phyloP scores from a whole-genome alignment of 2,329 filamentous ascomycete species.

The Chaetomiaceae sp. region DNA sequence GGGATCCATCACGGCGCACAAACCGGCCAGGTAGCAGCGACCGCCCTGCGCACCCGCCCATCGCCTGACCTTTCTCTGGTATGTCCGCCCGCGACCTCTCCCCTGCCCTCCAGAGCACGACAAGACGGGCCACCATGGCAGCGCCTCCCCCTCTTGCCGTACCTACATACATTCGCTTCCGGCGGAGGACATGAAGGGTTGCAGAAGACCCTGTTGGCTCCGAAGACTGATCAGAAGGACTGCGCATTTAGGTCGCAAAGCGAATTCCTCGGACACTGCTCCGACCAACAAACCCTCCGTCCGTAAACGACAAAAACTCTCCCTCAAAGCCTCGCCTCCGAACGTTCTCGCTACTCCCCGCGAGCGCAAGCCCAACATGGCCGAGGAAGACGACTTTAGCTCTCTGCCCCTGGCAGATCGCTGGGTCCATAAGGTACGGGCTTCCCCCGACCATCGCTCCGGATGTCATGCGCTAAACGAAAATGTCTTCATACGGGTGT shows the following conservation, averaged over 20 bases:
- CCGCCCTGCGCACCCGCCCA: neutral
- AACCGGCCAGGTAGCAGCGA: neutral
- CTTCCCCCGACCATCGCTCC: neutral
- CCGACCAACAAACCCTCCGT: neutral
- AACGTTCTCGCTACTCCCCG: neutral
- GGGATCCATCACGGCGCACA: neutral
- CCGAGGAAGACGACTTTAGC: slow-evolving; percentile 81
- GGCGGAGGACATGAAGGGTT: slow-evolving; percentile 17
- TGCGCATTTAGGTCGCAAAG: slow-evolving; percentile 14
- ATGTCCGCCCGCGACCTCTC: slow-evolving; percentile 2
- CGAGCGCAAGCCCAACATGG: slow-evolving; percentile 49
- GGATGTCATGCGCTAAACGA: neutral
- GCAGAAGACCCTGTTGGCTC: slow-evolving; percentile 11
- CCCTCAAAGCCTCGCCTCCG: neutral
- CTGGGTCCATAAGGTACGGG: slow-evolving; percentile 70
- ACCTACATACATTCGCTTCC: neutral
- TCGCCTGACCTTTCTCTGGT: slow-evolving; percentile 8
- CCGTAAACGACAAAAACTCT: neutral
- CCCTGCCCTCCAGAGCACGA: no score
- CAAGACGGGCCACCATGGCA: no score
- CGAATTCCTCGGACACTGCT: no score
- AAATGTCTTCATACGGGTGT: neutral
- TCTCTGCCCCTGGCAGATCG: slow-evolving; percentile 72
- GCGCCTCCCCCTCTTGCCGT: neutral
- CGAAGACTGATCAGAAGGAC: slow-evolving; percentile 23